phyloP scores from a whole-genome alignment of 257 asterid species.

The Capsicum chinense region DNA sequence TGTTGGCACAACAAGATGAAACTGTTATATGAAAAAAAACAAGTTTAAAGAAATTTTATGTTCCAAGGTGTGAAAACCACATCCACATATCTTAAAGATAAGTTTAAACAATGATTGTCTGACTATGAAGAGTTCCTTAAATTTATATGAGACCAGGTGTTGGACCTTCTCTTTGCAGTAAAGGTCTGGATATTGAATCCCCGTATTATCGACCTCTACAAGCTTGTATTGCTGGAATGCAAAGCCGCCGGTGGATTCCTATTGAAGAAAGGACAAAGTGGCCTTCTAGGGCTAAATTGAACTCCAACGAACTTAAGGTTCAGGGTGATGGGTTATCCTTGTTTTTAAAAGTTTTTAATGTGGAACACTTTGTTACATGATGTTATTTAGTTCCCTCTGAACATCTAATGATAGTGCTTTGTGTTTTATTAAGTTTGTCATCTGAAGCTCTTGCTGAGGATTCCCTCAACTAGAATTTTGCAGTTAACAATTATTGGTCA shows the following conservation, averaged over 20 bases:
- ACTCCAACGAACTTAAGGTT: constrained; percentile 66
- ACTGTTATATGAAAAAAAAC: constrained; percentile 97
- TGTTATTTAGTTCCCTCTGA: constrained; percentile 19
- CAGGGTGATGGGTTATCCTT: constrained; percentile 55
- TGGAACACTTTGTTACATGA: constrained; percentile 3
- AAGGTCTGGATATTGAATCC: constrained; percentile 75
- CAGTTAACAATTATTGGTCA: constrained; percentile 89
- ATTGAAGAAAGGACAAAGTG: constrained; percentile 76
- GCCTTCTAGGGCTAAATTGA: constrained; percentile 75
- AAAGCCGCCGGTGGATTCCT: constrained; percentile 85
- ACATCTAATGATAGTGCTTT: constrained; percentile 18
- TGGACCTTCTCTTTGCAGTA: constrained; percentile 70
- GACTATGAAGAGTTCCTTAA: constrained; percentile 30
- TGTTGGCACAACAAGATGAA: constrained; percentile 91
- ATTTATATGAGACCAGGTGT: constrained; percentile 75
- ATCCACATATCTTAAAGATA: neutral
- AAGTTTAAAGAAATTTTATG: constrained; percentile 69
- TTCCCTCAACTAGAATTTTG: constrained; percentile 69
- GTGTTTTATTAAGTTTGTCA: constrained; percentile 56
- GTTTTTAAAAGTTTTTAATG: constrained; percentile 5
- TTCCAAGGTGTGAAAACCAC: constrained; percentile 56
- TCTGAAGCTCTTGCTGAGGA: constrained; percentile 76
- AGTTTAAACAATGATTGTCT: neutral
- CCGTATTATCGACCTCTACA: constrained; percentile 92
- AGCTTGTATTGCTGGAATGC: constrained; percentile 86